Evolutionary conservation across 2,329 filamentous ascomycete genomes (phyloP).

Genomic region (Thielaviopsis ethacetica): DNA sequence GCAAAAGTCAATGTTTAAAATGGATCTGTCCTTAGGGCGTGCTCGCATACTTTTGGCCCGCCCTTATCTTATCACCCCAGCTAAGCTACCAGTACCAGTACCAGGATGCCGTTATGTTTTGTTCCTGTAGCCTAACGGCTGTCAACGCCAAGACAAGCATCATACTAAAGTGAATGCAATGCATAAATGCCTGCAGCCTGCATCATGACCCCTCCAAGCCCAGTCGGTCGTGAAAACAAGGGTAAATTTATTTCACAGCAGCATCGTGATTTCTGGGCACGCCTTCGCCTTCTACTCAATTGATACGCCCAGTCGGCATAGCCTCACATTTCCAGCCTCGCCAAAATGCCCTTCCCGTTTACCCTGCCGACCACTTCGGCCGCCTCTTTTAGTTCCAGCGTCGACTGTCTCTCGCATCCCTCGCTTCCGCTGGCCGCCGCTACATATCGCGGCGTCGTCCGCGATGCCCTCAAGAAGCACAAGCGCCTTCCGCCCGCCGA

Average conservation of each 20-base stretch:
- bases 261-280: too few species aligned
- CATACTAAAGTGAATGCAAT: background rate
- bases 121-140: background rate
- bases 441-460: slow-evolving; percentile 67
- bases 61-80: background rate
- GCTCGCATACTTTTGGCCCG: background rate
- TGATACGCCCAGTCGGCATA: background rate
- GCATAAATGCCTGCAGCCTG: background rate
- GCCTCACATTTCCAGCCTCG: background rate
- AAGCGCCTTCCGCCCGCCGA: slow-evolving; percentile 65
- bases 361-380: slow-evolving; percentile 76
- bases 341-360: slow-evolving; percentile 76
- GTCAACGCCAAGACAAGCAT: background rate
- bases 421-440: slow-evolving; percentile 72
- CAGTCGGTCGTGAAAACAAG: background rate
- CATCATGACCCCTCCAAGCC: background rate
- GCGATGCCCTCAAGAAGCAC: slow-evolving; percentile 72
- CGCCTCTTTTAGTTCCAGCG: slow-evolving; percentile 63
- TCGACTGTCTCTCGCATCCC: slow-evolving; percentile 70
- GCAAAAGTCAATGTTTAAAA: background rate
- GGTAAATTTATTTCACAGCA: too few species aligned
- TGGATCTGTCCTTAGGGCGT: background rate
- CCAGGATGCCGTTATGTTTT: background rate
- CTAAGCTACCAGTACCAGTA: too few species aligned
- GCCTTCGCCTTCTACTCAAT: too few species aligned